Conservation (phyloP, 2,329 filamentous ascomycete species). For the Endocalyx cinctus region DNA sequence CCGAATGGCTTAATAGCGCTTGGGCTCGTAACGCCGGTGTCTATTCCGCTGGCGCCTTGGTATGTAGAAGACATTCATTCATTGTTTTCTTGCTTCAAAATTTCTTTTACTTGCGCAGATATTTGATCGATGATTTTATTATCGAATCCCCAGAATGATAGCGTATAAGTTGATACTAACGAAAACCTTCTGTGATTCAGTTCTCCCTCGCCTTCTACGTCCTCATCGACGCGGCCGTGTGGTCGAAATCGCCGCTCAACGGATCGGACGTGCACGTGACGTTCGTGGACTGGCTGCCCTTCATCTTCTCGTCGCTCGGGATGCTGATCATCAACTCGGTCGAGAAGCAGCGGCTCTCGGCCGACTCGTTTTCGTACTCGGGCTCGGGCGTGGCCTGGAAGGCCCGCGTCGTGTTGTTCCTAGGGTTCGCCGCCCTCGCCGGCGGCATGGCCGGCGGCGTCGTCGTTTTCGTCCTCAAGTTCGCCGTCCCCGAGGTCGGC, state of each 20-base stretch:
- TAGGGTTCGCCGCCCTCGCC: constrained; percentile 61
- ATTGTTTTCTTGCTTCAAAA: no score
- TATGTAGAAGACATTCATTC: no score
- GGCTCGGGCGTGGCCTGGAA: constrained; percentile 64
- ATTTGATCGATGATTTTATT: no score
- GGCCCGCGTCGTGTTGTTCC: constrained; percentile 62
- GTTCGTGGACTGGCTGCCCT: constrained; percentile 66
- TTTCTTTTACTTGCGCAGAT: no score
- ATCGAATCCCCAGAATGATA: no score
- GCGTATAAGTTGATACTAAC: no score
- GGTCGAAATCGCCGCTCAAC: constrained; percentile 59
- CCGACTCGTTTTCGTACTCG: constrained; percentile 59
- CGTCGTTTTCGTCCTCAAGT: constrained; percentile 64
- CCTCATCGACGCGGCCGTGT: constrained; percentile 63
- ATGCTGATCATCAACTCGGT: constrained; percentile 70
- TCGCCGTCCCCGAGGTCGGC: constrained; percentile 49
- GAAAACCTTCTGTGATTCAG: constrained; percentile 35
- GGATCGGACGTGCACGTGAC: constrained; percentile 57
- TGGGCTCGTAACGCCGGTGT: constrained; percentile 61
- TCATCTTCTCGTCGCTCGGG: constrained; percentile 62
- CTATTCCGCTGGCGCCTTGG: constrained; percentile 58
- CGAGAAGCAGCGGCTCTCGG: constrained; percentile 60
- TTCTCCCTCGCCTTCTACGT: constrained; percentile 66
- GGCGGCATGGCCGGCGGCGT: constrained; percentile 66
- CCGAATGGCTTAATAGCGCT: constrained; percentile 62